Evolutionary conservation across 108 stramenopile genomes (phyloP).

Genomic region (Poteriospumella lacustris): DNA sequence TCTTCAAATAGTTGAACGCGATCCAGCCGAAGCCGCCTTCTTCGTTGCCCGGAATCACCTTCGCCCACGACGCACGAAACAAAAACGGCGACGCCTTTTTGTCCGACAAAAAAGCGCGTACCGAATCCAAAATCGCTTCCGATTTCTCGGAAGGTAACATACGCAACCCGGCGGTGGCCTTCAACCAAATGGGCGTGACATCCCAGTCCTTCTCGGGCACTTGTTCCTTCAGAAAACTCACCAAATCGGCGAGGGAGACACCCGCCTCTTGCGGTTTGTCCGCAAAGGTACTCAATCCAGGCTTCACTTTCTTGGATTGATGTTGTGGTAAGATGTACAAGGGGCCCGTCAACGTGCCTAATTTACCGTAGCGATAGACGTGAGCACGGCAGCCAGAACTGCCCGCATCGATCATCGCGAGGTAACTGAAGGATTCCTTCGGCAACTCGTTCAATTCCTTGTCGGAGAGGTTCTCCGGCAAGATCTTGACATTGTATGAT

Average conservation of each 20-base stretch:
- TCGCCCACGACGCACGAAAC: not conserved
- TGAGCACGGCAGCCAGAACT: constrained; percentile 23
- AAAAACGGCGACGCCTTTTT: not conserved
- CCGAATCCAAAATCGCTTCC: constrained; percentile 12
- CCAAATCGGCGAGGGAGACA: not conserved
- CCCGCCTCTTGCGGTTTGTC: not conserved
- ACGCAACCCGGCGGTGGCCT: constrained; percentile 42
- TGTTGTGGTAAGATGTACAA: constrained; percentile 28
- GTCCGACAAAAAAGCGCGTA: constrained; percentile 5
- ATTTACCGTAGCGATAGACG: constrained; percentile 10
- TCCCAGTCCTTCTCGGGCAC: not conserved
- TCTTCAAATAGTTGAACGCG: constrained; percentile 31
- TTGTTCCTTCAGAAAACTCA: constrained; percentile 17
- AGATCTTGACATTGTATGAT: constrained; percentile 1
- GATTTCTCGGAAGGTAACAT: not conserved
- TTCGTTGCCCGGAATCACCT: constrained; percentile 32
- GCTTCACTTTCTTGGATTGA: constrained; percentile 27
- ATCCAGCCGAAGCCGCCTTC: constrained; percentile 49
- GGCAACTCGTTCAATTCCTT: not conserved
- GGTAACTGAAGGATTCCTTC: not conserved
- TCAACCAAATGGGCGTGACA: constrained; percentile 11
- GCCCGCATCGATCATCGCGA: constrained; percentile 33
- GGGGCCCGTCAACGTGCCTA: not conserved
- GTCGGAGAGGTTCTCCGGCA: not conserved
- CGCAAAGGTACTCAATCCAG: constrained; percentile 24